Percentiles rank a stretch among this genome's conserved stretches.
phyloP scores from a whole-genome alignment of 305 asterid species.

The Fraxinus angustifolia region DNA sequence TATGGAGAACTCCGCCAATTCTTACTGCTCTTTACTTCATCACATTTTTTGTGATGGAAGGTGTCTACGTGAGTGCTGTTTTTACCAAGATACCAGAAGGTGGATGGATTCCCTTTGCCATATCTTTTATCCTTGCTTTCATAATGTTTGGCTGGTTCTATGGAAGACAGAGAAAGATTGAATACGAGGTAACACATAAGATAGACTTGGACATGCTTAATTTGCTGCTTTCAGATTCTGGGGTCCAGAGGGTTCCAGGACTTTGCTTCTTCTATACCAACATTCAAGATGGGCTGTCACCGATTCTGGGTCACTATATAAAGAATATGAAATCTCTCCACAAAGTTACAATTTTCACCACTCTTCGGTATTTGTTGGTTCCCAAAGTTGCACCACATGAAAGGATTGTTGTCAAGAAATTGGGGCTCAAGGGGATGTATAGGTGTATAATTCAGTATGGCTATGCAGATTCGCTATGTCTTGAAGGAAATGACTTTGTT shows the following conservation, averaged over 20 bases:
- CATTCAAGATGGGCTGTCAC: conserved; percentile 44
- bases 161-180: conserved; percentile 41
- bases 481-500: conserved; percentile 31
- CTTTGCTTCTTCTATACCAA: conserved; percentile 43
- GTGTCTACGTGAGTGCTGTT: conserved; percentile 42
- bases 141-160: conserved; percentile 51
- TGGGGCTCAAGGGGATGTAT: conserved; percentile 33
- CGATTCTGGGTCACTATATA: conserved; percentile 40
- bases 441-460: conserved; percentile 39
- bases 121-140: conserved; percentile 35
- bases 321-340: conserved; percentile 40
- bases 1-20: conserved; percentile 40
- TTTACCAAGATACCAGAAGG: conserved; percentile 42
- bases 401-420: conserved; percentile 29
- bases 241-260: conserved; percentile 42
- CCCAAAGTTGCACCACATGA: conserved; percentile 36
- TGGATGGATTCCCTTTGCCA: conserved; percentile 51
- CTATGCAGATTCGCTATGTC: conserved; percentile 35
- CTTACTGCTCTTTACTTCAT: conserved; percentile 29
- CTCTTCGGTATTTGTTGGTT: conserved; percentile 34
- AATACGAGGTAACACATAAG: conserved; percentile 37
- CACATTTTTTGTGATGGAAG: conserved; percentile 39
- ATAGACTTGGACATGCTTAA: conserved; percentile 26
- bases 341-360: conserved; percentile 35
- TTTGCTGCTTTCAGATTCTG: conserved; percentile 32